phyloP scores from a whole-genome alignment of 2,329 filamentous ascomycete genomes.

The Cytospora piceicola region DNA sequence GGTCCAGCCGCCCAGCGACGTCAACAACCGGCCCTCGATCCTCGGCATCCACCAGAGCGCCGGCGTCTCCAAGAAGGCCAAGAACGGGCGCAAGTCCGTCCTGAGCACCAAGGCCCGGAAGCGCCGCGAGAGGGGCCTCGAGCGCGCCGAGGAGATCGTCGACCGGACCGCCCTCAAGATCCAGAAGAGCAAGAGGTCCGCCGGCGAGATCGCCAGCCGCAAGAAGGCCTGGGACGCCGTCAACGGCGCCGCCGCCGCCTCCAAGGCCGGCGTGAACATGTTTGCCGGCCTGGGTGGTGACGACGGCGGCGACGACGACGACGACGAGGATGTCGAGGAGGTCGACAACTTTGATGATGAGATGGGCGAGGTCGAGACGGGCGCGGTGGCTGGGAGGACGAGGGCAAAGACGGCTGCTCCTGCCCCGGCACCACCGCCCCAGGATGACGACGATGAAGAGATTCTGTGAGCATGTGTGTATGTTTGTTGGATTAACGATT shows the following conservation, averaged over 20 bases:
- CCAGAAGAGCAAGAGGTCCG: constrained; percentile 56
- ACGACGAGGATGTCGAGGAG: constrained; percentile 28
- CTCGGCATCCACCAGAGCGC: constrained; percentile 68
- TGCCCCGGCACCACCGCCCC: constrained; percentile 10
- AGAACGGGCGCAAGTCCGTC: constrained; percentile 57
- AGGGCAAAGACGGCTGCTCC: background rate
- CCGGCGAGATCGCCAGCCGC: constrained; percentile 52
- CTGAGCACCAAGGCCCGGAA: constrained; percentile 59
- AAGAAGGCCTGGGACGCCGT: constrained; percentile 63
- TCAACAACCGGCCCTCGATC: constrained; percentile 64
- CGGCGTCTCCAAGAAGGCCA: constrained; percentile 71
- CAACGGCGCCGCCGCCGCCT: constrained; percentile 45
- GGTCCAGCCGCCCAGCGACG: constrained; percentile 53
- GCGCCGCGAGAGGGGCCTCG: constrained; percentile 60
- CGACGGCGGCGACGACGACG: constrained; percentile 30
- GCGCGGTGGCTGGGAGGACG: background rate
- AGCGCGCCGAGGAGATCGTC: constrained; percentile 62
- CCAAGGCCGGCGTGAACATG: constrained; percentile 17
- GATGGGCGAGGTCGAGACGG: constrained; percentile 33
- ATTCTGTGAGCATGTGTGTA: constrained; percentile 21
- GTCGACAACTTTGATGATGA: constrained; percentile 29
- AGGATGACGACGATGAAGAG: constrained; percentile 23
- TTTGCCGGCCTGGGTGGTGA: constrained; percentile 30
- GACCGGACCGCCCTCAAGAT: constrained; percentile 63
- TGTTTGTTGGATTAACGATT: background rate